These are phyloP conservation scores for Psilocybe subaeruginosa DNA, from an alignment of 768 basidiomycete genomes.

Conservation along the genomic window DNA sequence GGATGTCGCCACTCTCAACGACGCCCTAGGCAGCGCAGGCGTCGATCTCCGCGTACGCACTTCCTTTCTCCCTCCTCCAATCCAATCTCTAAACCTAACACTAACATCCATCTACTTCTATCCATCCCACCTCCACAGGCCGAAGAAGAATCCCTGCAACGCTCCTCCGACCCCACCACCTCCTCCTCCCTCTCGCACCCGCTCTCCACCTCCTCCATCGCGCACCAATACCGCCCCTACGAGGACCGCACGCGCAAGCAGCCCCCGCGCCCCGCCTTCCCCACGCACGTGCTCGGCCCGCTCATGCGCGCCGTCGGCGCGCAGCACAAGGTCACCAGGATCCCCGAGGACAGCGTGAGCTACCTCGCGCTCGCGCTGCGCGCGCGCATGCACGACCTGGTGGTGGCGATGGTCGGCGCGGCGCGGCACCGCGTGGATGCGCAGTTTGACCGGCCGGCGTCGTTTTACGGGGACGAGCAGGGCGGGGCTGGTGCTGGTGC, in stretches of 20 bases:
- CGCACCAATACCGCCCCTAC: constrained; percentile 66
- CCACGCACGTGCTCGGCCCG: constrained; percentile 62
- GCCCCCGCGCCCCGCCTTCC: constrained; percentile 68
- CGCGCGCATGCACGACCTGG: constrained; percentile 69
- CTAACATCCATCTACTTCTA: not conserved
- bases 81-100: no score
- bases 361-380: constrained; percentile 83
- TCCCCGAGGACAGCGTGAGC: constrained; percentile 74
- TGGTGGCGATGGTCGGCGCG: constrained; percentile 69
- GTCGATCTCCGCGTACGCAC: constrained; percentile 76
- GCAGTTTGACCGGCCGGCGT: constrained; percentile 68
- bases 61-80: not conserved
- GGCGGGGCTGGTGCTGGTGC: not conserved
- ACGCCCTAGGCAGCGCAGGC: constrained; percentile 85
- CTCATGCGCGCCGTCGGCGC: constrained; percentile 71
- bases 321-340: constrained; percentile 65
- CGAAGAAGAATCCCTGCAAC: constrained; percentile 82
- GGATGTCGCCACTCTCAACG: constrained; percentile 80
- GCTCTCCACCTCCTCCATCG: constrained; percentile 35
- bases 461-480: constrained; percentile 63
- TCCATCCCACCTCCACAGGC: constrained; percentile 48
- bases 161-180: constrained; percentile 25
- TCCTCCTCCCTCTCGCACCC: not conserved
- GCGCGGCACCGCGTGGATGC: constrained; percentile 71
- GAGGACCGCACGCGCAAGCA: constrained; percentile 85